Base-by-base conservation (phyloP, 495 filamentous ascomycete species). In the Lasiosphaeria ovina region DNA sequence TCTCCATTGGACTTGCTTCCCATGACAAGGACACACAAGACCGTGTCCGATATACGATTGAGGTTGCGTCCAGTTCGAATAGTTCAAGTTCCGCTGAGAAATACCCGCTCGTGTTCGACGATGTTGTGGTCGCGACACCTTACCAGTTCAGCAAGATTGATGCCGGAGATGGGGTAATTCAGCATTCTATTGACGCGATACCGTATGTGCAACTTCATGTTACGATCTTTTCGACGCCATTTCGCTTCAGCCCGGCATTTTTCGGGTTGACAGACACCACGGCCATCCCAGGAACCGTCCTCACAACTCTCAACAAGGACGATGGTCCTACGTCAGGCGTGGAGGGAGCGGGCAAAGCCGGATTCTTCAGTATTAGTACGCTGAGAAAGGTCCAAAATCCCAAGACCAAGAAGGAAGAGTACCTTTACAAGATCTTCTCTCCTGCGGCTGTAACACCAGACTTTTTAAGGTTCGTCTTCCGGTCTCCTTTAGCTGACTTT, bases 351-450 rank as follows among this genome's bases (percentile, higher is more conserved):
- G 91, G 90, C 0, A 83, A 78, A 11, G 78, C 89, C 0, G 84
- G 83, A 3, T 98, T 97, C 81, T 97, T 89, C 81, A 93, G 89
- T 69, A 88, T 97, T 71, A 95, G 87, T 61, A 87, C 86, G 9
- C 81, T 96, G 16, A 81, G 83, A 9, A 81, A 77, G n/a, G 78
- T 88, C 7, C 68, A 74, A 35, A 89, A 87, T 56, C 82, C 87
- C 0, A 67, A 72, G 35, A 77, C 81, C 0, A 59, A 76, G 6
- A 62, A 75, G 51, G 66, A 74, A 16, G 93, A 98, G 69, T 92
- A 90, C 65, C 81, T 97, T 35, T 98, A 98, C 79, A 98, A 98
- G 73, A 89, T 98, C 59, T 98, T 98, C 81, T 95, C 92, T 0
- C 90, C 92, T 0, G 74, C 84, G 42, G 79, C 77, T 5, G 78